phyloP scores from a whole-genome alignment of 1,284 basidiomycete species.

The Heterobasidion occidentale region DNA sequence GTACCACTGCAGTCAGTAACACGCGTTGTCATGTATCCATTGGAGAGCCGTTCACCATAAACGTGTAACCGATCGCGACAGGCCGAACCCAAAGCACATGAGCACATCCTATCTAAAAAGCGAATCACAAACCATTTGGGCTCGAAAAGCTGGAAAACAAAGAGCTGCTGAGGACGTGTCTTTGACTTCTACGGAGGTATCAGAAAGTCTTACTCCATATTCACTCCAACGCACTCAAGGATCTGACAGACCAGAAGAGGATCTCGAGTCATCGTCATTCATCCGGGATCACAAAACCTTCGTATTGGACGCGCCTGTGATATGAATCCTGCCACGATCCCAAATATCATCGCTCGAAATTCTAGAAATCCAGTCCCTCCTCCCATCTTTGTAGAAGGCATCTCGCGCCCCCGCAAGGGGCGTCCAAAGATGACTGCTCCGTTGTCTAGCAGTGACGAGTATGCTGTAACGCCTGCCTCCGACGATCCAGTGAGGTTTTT shows the following conservation, averaged over 20 bases:
- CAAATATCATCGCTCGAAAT: conserved; percentile 74
- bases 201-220: background rate
- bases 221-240: background rate
- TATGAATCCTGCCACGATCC: conserved; percentile 66
- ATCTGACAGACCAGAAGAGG: conserved; percentile 45
- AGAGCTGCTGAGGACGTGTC: conserved; percentile 24
- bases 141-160: conserved; percentile 47
- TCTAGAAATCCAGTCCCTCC: conserved; percentile 34
- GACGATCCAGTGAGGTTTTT: conserved; percentile 53
- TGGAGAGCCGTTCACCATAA: conserved; percentile 9
- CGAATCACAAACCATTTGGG: conserved; percentile 66
- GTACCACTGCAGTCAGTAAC: conserved; percentile 62
- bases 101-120: conserved; percentile 67
- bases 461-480: conserved; percentile 31
- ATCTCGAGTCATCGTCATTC: conserved; percentile 81
- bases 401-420: conserved; percentile 41
- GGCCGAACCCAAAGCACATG: conserved; percentile 70
- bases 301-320: conserved; percentile 91
- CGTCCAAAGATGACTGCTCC: conserved; percentile 16
- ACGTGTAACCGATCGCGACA: conserved; percentile 1
- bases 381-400: conserved; percentile 36
- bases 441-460: conserved; percentile 32
- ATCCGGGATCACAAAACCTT: conserved; percentile 85
- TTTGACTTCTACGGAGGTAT: background rate
- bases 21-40: conserved; percentile 1